A percentile compares a stretch with the other conserved stretches of the same genome.
phyloP scores from a whole-genome alignment of 495 filamentous ascomycete species.

The Chaetomium fimeti region DNA sequence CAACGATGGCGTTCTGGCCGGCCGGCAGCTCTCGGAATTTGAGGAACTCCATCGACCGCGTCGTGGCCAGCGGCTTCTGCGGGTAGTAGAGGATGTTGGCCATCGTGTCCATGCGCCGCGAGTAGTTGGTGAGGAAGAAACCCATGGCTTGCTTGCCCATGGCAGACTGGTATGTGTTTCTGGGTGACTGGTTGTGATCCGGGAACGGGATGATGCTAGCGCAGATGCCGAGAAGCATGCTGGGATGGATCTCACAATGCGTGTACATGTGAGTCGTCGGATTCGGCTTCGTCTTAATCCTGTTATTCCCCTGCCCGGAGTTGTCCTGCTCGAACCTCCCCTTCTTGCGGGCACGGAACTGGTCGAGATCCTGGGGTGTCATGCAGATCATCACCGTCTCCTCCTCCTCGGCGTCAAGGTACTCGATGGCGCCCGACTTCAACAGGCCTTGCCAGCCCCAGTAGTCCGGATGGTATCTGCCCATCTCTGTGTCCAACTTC shows the following conservation, averaged over 20 bases:
- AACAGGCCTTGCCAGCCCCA: slow-evolving; percentile 88
- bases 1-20: slow-evolving; percentile 97
- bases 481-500: slow-evolving; percentile 55
- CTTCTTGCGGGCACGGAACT: slow-evolving; percentile 52
- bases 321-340: slow-evolving; percentile 52
- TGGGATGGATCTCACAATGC: slow-evolving; percentile 98
- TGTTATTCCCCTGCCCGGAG: slow-evolving; percentile 57
- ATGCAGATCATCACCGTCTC: slow-evolving; percentile 99
- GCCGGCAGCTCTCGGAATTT: slow-evolving; percentile 97
- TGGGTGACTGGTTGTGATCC: slow-evolving; percentile 96
- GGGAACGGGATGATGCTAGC: slow-evolving; percentile 99
- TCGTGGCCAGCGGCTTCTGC: slow-evolving; percentile 94
- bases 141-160: slow-evolving; percentile 99
- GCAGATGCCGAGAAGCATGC: slow-evolving; percentile 97
- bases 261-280: slow-evolving; percentile 85
- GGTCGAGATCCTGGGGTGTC: slow-evolving; percentile 89
- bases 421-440: slow-evolving; percentile 80
- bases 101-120: slow-evolving; percentile 98
- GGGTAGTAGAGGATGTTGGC: slow-evolving; percentile 98
- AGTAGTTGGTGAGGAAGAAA: slow-evolving; percentile 94
- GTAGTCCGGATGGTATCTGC: slow-evolving; percentile 57
- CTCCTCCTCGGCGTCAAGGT: slow-evolving; percentile 96
- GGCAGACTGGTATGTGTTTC: slow-evolving; percentile 98
- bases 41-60: slow-evolving; percentile 96
- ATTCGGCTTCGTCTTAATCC: slow-evolving; percentile 81